Percentiles rank a stretch among this genome's conserved stretches.
Conservation (phyloP, 257 asterid species). For the Fraxinus quadrangulata region DNA sequence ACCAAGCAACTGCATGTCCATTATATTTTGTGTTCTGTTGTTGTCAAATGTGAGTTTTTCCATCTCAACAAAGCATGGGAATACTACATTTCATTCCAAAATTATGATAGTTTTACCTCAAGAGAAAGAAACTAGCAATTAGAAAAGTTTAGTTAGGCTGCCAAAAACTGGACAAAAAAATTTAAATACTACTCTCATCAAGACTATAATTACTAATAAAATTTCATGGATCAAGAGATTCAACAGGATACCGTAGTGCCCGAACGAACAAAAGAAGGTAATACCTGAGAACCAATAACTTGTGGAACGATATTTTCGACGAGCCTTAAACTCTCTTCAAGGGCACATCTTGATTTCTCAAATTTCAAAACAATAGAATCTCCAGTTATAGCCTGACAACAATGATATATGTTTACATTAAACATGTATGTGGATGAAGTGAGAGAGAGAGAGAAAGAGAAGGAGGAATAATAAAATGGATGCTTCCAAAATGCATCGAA, state of each 20-base stretch:
- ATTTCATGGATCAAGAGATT: neutral
- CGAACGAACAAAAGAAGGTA: constrained; percentile 22
- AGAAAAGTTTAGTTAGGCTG: neutral
- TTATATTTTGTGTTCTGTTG: no score
- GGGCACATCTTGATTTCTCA: constrained; percentile 91
- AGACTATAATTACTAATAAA: neutral
- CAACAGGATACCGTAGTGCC: constrained; percentile 7
- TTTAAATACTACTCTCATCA: neutral
- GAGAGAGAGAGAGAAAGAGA: neutral
- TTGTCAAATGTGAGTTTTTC: neutral
- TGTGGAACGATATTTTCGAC: constrained; percentile 97
- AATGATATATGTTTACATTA: constrained; percentile 7
- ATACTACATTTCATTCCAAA: neutral
- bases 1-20: neutral
- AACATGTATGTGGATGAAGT: neutral
- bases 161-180: neutral
- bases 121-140: neutral
- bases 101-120: neutral
- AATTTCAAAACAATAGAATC: constrained; percentile 86
- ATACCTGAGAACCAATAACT: constrained; percentile 87
- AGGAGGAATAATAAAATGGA: neutral
- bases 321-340: constrained; percentile 81
- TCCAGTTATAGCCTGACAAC: constrained; percentile 88
- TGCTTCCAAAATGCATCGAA: neutral
- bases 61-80: neutral